Evolutionary conservation across 2,329 filamentous ascomycete genomes (phyloP).

Genomic region (Geosmithia morbida): DNA sequence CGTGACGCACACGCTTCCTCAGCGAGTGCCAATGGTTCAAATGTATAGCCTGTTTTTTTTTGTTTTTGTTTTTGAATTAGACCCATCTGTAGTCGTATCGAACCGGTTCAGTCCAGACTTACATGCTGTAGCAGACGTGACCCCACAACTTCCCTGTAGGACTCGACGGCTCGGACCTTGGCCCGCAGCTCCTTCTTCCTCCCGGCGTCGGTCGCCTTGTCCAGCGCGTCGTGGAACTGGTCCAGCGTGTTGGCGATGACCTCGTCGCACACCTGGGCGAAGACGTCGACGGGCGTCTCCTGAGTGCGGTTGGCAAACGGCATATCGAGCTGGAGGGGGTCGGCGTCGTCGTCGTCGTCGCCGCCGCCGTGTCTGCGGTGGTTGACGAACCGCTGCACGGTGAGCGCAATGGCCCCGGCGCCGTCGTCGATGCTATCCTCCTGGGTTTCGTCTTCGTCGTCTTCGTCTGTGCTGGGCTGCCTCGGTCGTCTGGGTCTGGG

Average conservation of each 20-base stretch:
- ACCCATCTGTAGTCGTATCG: too few relatives aligned
- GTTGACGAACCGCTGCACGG: conserved; percentile 44
- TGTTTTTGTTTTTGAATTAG: not conserved
- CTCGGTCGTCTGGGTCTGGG: not conserved
- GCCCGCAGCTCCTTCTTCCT: conserved; percentile 38
- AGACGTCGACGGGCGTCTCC: conserved; percentile 48
- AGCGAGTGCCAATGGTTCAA: conserved; percentile 44
- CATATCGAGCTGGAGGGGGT: conserved; percentile 35
- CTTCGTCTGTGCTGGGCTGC: conserved; percentile 9
- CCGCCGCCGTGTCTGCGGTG: conserved; percentile 21
- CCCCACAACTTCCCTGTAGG: conserved; percentile 42
- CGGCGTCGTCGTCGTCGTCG: conserved; percentile 22
- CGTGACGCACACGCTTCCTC: conserved; percentile 39
- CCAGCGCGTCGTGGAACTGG: conserved; percentile 26
- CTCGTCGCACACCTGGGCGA: conserved; percentile 47
- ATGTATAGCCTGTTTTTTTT: conserved; percentile 32
- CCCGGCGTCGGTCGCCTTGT: conserved; percentile 24
- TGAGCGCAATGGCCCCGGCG: conserved; percentile 30
- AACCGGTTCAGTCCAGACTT: too few relatives aligned
- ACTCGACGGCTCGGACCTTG: conserved; percentile 41
- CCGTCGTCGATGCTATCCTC: conserved; percentile 1
- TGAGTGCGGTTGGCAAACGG: conserved; percentile 37
- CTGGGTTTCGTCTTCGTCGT: conserved; percentile 1
- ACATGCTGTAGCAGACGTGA: conserved; percentile 44
- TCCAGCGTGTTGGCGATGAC: conserved; percentile 35